Evolutionary conservation across 495 filamentous ascomycete species (phyloP), one percentile per base, ranked within the genome.

Genomic region (Daldinia bambusicola): DNA sequence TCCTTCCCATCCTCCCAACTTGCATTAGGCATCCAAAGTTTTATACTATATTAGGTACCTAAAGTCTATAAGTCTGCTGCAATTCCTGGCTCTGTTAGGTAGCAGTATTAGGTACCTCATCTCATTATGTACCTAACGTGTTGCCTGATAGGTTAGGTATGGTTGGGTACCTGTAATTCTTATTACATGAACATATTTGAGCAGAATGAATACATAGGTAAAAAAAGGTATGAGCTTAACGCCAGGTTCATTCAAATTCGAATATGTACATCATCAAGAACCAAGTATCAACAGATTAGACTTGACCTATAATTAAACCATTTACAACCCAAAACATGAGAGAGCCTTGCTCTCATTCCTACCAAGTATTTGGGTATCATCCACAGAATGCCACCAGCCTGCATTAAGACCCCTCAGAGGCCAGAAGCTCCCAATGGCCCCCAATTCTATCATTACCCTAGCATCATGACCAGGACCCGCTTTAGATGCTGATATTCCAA

Each of bases 381-480:
- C 40, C 61, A 50, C 57, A 6, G 31, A 61, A 63, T 64, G 61
- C 66, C 61, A 63, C 38, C 66, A 66, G 66, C 66, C 61, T 43
- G 52, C 41, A 41, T 66, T 60, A 37, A 20, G 26, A 59, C 51
- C 57, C 53, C 41, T 40, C 56, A 43, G 56, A 68, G 70, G 51
- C 62, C 57, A 55, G 45, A 68, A n/a, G 45, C 45, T 53, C 34
- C 58, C 64, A 36, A 16, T 37, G 30, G 61, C 30, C 43, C 50
- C 37, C 43, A 48, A 30, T 26, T 70, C 67, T 70, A 74, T 70
- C 63, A 63, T 62, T 70, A 67, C 66, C 59, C n/a, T 36, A 63
- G 62, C 70, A 73, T 73, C 70, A 22, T 69, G 61, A 69, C 43
- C 9, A 73, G 66, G 37, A 55, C 66, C 70, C 53, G 70, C 70